Base-by-base conservation (phyloP, 257 asterid genomes). In the Solanum clarkiae region DNA sequence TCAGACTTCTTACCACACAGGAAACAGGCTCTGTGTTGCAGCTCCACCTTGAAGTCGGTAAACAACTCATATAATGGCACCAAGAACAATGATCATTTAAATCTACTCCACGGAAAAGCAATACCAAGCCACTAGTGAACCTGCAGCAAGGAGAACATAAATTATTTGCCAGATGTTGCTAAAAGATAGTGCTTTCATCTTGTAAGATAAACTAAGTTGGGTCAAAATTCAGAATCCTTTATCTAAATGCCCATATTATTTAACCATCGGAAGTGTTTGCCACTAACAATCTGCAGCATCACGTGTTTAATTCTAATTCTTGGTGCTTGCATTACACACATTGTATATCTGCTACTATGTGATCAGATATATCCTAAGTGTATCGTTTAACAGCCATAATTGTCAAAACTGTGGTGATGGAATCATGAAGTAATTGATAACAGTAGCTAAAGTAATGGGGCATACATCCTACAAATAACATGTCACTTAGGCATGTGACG, bases 41-140 rank as follows among this genome's bases (percentile, higher is more conserved):
- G 85, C 91, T 94, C 98, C 98, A 96, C 89, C 88, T 86, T 2
- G 94, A 90, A 42, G 97, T 94, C 12, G 98, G 98, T 70, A 95
- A 92, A 18, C 99, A 96, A 29, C 98, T 96, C 84, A 96, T 91
- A 86, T 96, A 94, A 87, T 96, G 98, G 88, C 98, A 95, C 98
- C 98, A 96, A 4, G 97, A 91, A 86, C 98, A 96, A 77, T 90
- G 94, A 45, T 93, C 97, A 57, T 96, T 96, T 84, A 95, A 82
- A 89, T 96, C 92, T 86, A 90, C 98, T 14, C 98, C 99, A 3
- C 93, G 97, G 56, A 96, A 92, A 86, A 96, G 97, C 90, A 92
- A 82, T 84, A 93, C 94, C 86, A 95, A 63, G 79, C 95, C 96
- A n/a, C 85, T 85, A 0, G 92, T 91, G 84, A 95, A 92, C 92